phyloP scores from a whole-genome alignment of 805 yeast genomes.

The Citeromyces matritensis region DNA sequence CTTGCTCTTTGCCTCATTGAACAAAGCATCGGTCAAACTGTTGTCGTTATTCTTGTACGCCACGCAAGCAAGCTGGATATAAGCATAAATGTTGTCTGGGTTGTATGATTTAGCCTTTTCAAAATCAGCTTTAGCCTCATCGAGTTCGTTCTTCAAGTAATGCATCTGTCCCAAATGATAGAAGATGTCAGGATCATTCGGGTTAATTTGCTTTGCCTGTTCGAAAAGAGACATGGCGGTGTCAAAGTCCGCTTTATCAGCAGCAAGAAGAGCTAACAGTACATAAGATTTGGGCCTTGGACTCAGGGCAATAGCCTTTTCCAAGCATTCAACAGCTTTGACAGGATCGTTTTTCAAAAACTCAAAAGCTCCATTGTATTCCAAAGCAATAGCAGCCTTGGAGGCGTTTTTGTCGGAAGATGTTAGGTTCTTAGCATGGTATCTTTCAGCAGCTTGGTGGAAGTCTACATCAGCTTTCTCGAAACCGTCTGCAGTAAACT shows the following conservation, averaged over 20 bases:
- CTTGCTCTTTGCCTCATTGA: conserved; percentile 52
- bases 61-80: conserved; percentile 87
- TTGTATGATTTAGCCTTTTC: conserved; percentile 62
- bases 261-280: conserved; percentile 66
- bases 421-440: conserved; percentile 13
- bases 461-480: conserved; percentile 44
- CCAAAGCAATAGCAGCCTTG: conserved; percentile 58
- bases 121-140: conserved; percentile 61
- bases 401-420: conserved; percentile 20
- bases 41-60: conserved; percentile 63
- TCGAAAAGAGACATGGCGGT: conserved; percentile 56
- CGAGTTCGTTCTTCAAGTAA: conserved; percentile 65
- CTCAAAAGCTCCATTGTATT: conserved; percentile 69
- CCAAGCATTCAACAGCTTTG: conserved; percentile 47
- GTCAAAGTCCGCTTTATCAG: conserved; percentile 56
- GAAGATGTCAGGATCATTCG: conserved; percentile 66
- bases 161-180: conserved; percentile 92
- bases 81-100: conserved; percentile 66
- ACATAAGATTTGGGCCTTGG: conserved; percentile 79
- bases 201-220: conserved; percentile 52
- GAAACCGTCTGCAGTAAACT: conserved; percentile 41
- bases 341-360: conserved; percentile 67
- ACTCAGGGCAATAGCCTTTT: conserved; percentile 44
- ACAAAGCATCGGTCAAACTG: conserved; percentile 45
- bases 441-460: conserved; percentile 38